Evolutionary conservation across 2,329 filamentous ascomycete genomes (phyloP), one percentile per base, ranked within the genome.

Genomic region (Tolypocladium inflatum): DNA sequence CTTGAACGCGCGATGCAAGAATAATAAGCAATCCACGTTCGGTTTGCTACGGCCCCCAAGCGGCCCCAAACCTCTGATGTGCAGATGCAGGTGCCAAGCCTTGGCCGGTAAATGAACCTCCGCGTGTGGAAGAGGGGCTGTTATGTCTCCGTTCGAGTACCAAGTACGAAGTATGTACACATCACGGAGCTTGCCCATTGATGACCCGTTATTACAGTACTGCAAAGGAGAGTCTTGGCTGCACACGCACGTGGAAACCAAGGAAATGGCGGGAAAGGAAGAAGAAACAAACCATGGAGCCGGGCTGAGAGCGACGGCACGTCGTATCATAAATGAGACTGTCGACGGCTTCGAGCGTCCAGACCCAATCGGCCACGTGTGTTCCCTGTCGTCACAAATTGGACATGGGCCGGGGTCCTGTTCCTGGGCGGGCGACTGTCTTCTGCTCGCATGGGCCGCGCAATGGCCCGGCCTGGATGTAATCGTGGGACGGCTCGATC

Each of bases 361-460:
- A 42, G 21, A 26, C 39, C 55, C 43, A 50, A 56, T 50, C 19
- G n/a, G 56, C 56, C 56, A 58, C 52, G 52, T 58, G 56, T 30
- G 51, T 39, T 55, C 56, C 56, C 56, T 48, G 56, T 48, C 23
- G 55, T 51, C 48, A 33, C 48, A 17, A 13, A 19, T 35, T 35
- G 48, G 19, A n/a, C 30, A 35, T 17, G 48, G 19, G 30, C 48
- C 17, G 9, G 48, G 48, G 7, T 19, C 26, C 17, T 9, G 26
- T 50, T 21, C n/a, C n/a, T 35, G 48, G 9, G 26, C 19, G 8
- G 45, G 23, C 17, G n/a, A 26, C 6, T 26, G 48, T 3, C 15
- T 9, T 3, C 48, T 51, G 48, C 26, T 33, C 23, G 15, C 45
- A 17, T 50, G 26, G 45, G 26, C 15, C 8, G 17, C 26, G 17